Evolutionary conservation across 352 stramenopile species (phyloP), one percentile per base, ranked within the genome.

Genomic region (Phytophthora pinifolia): DNA sequence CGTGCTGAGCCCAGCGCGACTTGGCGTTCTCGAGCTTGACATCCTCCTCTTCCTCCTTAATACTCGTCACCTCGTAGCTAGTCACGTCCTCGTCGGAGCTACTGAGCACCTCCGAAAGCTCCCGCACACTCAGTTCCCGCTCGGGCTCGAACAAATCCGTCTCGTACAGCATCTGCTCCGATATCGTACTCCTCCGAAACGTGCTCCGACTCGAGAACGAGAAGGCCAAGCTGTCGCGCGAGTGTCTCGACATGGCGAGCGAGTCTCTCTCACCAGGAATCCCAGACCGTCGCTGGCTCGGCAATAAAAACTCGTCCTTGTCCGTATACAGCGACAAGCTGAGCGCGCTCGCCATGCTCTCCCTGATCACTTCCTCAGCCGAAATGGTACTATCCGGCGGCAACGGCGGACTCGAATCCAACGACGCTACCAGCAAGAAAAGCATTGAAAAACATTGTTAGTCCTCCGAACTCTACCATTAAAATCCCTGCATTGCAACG

Each of bases 341-440:
- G 27, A 85, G 70, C 20, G 78, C 77, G 55, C 85, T 95, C 13
- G 83, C 85, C 61, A 92, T 77, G 55, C 80, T 92, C 44, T 93
- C 85, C 34, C 85, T 76, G 52, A 95, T 92, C 46, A 95, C 83
- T 59, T 95, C 85, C 58, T 95, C 83, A 3, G 85, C 83, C 10
- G 81, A 91, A 54, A 95, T 91, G 15, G 72, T 95, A 22, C 79
- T 89, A 55, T 93, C 83, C 2, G 79, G 76, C 6, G 85, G 85
- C 31, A 95, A 63, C 42, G 79, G 80, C 9, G 79, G 79, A 51
- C 79, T 88, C 13, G 79, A 59, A 49, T 85, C 75, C 48, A 88
- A 70, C 7, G 72, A 70, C 4, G 79, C 78, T 86, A 50, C 14
- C 42, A 34, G 4, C 17, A 65, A 6, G 39, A 45, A 33, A 54